These are phyloP conservation scores for Bonia amplexicaulis DNA, from an alignment of 176 grass and related monocot genomes.

Conservation along the genomic window DNA sequence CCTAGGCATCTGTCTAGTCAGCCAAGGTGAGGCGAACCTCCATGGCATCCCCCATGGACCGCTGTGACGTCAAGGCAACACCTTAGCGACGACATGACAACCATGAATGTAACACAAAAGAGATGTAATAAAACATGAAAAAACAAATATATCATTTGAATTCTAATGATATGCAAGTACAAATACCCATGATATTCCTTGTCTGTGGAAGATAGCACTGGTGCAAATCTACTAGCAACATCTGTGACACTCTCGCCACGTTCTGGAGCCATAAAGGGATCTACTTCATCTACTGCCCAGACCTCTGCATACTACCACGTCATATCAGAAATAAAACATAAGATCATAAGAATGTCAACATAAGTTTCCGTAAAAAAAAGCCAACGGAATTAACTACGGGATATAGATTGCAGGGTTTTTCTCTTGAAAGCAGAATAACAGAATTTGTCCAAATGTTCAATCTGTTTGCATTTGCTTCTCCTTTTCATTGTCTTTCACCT, in stretches of 20 bases:
- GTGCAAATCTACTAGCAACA: constrained; percentile 64
- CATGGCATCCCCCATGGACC: no score
- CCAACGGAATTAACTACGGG: no score
- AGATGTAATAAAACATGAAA: background rate
- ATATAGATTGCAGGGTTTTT: no score
- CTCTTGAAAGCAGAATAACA: no score
- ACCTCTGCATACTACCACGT: constrained; percentile 67
- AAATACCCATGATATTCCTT: constrained; percentile 58
- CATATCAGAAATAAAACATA: background rate
- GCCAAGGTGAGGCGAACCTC: no score
- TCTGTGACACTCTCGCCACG: constrained; percentile 79
- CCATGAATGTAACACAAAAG: background rate
- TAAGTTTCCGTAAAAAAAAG: background rate
- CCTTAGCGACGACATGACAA: no score
- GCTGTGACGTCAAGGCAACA: no score
- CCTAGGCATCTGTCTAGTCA: no score
- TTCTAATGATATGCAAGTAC: background rate
- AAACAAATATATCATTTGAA: background rate
- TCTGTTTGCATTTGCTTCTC: no score
- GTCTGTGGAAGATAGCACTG: constrained; percentile 44
- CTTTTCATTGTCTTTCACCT: no score
- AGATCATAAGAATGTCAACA: background rate
- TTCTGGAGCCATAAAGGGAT: constrained; percentile 62
- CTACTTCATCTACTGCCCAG: constrained; percentile 73
- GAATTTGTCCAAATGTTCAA: no score